Evolutionary conservation across 73 alveolate genomes (phyloP).

Genomic region (Halteria grandinella): DNA sequence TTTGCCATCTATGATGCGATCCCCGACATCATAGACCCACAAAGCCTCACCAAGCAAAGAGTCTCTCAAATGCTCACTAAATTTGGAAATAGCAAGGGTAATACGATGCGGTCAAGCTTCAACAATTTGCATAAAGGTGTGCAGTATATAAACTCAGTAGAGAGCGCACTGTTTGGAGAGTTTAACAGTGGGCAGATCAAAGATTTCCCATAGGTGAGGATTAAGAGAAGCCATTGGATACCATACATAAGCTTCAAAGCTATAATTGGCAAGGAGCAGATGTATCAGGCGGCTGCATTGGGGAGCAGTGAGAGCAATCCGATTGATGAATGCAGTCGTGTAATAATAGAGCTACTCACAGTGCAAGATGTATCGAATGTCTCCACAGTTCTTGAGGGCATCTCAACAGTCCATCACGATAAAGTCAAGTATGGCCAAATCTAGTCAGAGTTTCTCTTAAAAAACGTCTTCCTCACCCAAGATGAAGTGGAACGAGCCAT

Average conservation of each 20-base stretch:
- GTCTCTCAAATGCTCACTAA: slow-evolving; percentile 3
- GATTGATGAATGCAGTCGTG: slow-evolving; percentile 31
- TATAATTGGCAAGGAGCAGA: slow-evolving; percentile 10
- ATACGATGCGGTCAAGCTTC: background rate
- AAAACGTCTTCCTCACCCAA: slow-evolving; percentile 10
- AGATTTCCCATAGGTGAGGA: slow-evolving; percentile 45
- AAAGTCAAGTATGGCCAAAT: slow-evolving; percentile 43
- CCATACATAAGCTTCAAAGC: slow-evolving; percentile 19
- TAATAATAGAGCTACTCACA: background rate
- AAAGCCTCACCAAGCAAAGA: slow-evolving; percentile 19
- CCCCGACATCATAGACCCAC: slow-evolving; percentile 44
- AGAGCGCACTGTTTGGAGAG: slow-evolving; percentile 45
- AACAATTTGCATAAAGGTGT: slow-evolving; percentile 13
- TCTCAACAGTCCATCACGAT: slow-evolving; percentile 42
- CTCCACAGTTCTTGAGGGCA: slow-evolving; percentile 1
- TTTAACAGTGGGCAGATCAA: slow-evolving; percentile 34
- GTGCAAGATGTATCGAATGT: slow-evolving; percentile 39
- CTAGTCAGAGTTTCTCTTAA: slow-evolving; percentile 8
- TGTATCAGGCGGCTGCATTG: slow-evolving; percentile 21
- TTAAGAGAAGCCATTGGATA: slow-evolving; percentile 30
- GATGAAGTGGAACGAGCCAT: background rate
- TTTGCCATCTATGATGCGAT: slow-evolving; percentile 56
- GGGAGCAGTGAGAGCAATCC: slow-evolving; percentile 26
- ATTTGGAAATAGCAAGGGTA: slow-evolving; percentile 13
- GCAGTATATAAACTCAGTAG: slow-evolving; percentile 40